Percentiles rank a stretch among this genome's conserved stretches.
These are phyloP conservation scores for Mycena galericulata DNA, from an alignment of 768 basidiomycete species.

Conservation along the genomic window DNA sequence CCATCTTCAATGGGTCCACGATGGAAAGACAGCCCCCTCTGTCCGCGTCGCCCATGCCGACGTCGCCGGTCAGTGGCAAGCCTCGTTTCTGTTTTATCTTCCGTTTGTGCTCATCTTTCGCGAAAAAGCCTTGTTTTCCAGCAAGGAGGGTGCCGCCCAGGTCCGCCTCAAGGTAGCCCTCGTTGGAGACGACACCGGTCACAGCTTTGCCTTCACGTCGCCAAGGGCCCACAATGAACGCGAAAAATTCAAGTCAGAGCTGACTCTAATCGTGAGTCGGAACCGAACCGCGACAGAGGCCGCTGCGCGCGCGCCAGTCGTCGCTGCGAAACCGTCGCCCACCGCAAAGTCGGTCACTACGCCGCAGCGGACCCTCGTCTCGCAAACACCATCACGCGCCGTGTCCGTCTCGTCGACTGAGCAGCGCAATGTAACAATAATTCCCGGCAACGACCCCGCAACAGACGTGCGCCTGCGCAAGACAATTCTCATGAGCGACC, in stretches of 20 bases:
- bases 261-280: constrained; percentile 80
- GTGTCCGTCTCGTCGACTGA: constrained; percentile 61
- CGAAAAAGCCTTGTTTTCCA: constrained; percentile 80
- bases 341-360: constrained; percentile 45
- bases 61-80: constrained; percentile 65
- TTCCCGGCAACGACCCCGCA: constrained; percentile 69
- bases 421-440: constrained; percentile 50
- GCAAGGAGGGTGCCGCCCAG: constrained; percentile 85
- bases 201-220: constrained; percentile 86
- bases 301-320: constrained; percentile 44
- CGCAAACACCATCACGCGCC: constrained; percentile 70
- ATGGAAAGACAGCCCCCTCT: constrained; percentile 72
- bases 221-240: constrained; percentile 78
- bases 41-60: constrained; percentile 73
- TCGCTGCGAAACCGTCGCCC: constrained; percentile 38
- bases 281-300: constrained; percentile 66
- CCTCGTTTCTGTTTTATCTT: constrained; percentile 22
- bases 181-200: constrained; percentile 74
- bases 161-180: constrained; percentile 83
- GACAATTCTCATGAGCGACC: constrained; percentile 80
- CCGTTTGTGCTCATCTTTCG: constrained; percentile 27
- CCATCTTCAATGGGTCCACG: constrained; percentile 85
- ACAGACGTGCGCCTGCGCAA: constrained; percentile 82
- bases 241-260: constrained; percentile 84
- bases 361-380: constrained; percentile 48